phyloP scores from a whole-genome alignment of 306 rosid genomes.

The Vigna unguiculata region DNA sequence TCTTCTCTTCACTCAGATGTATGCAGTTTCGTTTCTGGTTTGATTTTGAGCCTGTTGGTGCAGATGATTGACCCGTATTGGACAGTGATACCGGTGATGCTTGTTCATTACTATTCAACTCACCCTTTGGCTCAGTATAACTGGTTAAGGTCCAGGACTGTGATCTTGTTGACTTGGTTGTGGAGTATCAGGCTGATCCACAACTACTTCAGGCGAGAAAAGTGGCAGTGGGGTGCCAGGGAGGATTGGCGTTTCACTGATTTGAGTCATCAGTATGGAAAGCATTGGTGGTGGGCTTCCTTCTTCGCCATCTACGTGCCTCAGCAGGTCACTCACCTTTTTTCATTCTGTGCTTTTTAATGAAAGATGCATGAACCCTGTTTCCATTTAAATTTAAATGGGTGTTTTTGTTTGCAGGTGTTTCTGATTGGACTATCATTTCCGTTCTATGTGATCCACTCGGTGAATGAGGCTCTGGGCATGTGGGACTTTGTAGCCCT shows the following conservation, averaged over 20 bases:
- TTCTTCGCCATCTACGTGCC: conserved; percentile 82
- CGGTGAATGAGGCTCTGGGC: conserved; percentile 56
- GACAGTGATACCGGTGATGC: conserved; percentile 89
- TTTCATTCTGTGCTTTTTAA: neutral
- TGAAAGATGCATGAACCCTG: too few species aligned
- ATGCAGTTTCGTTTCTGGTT: neutral
- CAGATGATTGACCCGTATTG: conserved; percentile 95
- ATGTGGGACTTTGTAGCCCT: conserved; percentile 70
- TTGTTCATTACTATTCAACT: conserved; percentile 67
- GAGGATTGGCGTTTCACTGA: conserved; percentile 94
- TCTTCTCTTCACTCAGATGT: neutral
- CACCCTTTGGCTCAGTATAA: conserved; percentile 78
- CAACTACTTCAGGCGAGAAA: conserved; percentile 88
- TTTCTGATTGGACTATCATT: conserved; percentile 74
- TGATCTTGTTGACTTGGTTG: conserved; percentile 70
- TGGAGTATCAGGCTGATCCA: conserved; percentile 84
- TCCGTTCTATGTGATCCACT: conserved; percentile 74
- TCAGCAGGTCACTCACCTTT: conserved; percentile 64
- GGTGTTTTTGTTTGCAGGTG: conserved; percentile 54
- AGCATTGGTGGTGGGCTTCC: conserved; percentile 91
- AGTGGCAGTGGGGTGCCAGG: conserved; percentile 90
- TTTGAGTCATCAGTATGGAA: conserved; percentile 73
- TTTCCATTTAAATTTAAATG: neutral
- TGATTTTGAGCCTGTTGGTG: neutral
- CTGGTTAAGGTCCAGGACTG: conserved; percentile 71